These are phyloP conservation scores for Vigna hirtella DNA, from an alignment of 306 rosid genomes.

Conservation along the genomic window DNA sequence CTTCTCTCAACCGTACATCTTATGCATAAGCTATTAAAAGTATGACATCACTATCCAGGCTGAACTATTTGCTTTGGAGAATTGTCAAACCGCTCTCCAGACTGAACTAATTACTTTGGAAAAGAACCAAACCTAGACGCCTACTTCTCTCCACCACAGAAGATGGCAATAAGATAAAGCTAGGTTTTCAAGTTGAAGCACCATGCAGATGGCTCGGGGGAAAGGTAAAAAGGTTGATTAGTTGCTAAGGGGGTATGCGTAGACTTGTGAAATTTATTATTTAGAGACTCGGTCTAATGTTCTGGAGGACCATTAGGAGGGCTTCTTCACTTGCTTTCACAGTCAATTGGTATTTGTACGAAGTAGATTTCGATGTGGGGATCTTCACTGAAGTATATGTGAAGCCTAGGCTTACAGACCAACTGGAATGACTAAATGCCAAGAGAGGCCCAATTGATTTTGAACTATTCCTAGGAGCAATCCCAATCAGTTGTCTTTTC, in stretches of 20 bases:
- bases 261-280: background rate
- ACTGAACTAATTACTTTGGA: background rate
- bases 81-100: background rate
- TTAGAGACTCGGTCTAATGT: background rate
- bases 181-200: slow-evolving; percentile 16
- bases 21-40: background rate
- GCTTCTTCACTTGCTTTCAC: background rate
- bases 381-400: too few relatives aligned
- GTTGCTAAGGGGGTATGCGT: background rate
- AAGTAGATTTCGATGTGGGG: too few relatives aligned
- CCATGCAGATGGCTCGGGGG: background rate
- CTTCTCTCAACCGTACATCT: background rate
- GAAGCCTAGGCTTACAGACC: too few relatives aligned
- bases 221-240: background rate
- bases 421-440: too few relatives aligned
- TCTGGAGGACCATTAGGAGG: background rate
- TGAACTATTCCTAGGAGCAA: too few relatives aligned
- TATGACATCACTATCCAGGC: background rate
- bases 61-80: background rate
- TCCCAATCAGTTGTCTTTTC: too few relatives aligned
- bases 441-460: too few relatives aligned
- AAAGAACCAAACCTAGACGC: background rate
- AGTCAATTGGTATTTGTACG: background rate
- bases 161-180: background rate
- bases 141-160: background rate